A percentile compares a stretch with the other conserved stretches of the same genome.
Evolutionary conservation across 345 rosid genomes (phyloP).

Genomic region (Corchorus olitorius): DNA sequence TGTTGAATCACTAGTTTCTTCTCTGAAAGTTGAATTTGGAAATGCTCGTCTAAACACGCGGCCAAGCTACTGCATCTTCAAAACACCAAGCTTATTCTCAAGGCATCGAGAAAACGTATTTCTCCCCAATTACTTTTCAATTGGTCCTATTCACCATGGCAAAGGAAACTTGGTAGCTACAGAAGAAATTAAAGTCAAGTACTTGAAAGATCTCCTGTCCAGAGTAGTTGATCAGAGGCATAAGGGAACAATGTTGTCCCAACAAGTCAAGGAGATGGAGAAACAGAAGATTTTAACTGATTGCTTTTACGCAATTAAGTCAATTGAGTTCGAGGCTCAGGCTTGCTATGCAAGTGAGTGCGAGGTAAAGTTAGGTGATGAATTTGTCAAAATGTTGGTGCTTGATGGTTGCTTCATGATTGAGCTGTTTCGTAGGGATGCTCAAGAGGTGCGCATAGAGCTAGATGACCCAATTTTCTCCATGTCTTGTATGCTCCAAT

Average conservation of each 20-base stretch:
- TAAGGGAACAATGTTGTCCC: not conserved
- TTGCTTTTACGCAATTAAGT: not conserved
- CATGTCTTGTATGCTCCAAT: constrained; percentile 24
- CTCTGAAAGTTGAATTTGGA: not conserved
- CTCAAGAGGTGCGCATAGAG: not conserved
- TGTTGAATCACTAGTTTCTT: not conserved
- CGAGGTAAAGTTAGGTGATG: not conserved
- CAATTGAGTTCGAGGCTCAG: constrained; percentile 7
- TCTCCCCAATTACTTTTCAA: constrained; percentile 32
- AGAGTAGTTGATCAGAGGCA: not conserved
- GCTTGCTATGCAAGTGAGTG: constrained; percentile 25
- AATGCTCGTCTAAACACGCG: not conserved
- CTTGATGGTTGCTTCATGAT: constrained; percentile 31
- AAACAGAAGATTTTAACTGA: not conserved
- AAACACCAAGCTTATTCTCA: constrained; percentile 25
- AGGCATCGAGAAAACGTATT: constrained; percentile 27
- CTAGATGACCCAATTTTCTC: constrained; percentile 17
- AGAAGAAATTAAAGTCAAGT: constrained; percentile 30
- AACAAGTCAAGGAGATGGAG: not conserved
- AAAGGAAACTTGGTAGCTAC: not conserved
- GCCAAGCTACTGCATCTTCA: constrained; percentile 24
- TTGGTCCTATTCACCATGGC: constrained; percentile 34
- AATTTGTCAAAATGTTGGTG: constrained; percentile 20
- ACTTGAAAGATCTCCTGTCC: constrained; percentile 25
- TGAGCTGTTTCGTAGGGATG: constrained; percentile 23